phyloP scores from a whole-genome alignment of 1,284 basidiomycete genomes.

The Sparassis latifolia region DNA sequence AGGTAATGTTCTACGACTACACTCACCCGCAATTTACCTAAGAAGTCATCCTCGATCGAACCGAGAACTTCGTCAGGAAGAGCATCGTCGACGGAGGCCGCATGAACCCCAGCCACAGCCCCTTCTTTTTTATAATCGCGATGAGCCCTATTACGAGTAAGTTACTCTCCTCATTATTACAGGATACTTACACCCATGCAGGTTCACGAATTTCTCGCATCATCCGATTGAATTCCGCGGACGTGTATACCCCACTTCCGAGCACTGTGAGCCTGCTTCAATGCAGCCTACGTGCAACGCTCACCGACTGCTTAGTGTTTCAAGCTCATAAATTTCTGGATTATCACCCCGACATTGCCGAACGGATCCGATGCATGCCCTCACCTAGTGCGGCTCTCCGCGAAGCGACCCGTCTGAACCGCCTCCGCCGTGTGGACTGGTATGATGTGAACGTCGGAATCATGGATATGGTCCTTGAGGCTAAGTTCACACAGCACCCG shows the following conservation, averaged over 20 bases:
- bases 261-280: conserved; percentile 40
- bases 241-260: conserved; percentile 20
- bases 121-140: conserved; percentile 17
- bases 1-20: too few relatives aligned
- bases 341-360: conserved; percentile 50
- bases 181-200: conserved; percentile 4
- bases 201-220: conserved; percentile 25
- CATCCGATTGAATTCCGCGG: conserved; percentile 16
- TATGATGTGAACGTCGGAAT: conserved; percentile 53
- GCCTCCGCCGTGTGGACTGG: conserved; percentile 54
- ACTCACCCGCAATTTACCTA: too few relatives aligned
- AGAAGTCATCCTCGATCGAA: too few relatives aligned
- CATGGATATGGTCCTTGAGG: conserved; percentile 22
- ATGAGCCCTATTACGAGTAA: conserved; percentile 10
- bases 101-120: too few relatives aligned
- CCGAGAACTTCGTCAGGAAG: too few relatives aligned
- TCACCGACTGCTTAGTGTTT: not conserved
- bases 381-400: conserved; percentile 56
- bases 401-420: conserved; percentile 58
- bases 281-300: conserved; percentile 47
- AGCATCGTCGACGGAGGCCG: too few relatives aligned
- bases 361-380: conserved; percentile 56
- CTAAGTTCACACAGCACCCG: conserved; percentile 25
- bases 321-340: conserved; percentile 41
- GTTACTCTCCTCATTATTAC: too few relatives aligned